Conservation (phyloP, 495 filamentous ascomycete species). For the Parathielavia hyrcaniae region DNA sequence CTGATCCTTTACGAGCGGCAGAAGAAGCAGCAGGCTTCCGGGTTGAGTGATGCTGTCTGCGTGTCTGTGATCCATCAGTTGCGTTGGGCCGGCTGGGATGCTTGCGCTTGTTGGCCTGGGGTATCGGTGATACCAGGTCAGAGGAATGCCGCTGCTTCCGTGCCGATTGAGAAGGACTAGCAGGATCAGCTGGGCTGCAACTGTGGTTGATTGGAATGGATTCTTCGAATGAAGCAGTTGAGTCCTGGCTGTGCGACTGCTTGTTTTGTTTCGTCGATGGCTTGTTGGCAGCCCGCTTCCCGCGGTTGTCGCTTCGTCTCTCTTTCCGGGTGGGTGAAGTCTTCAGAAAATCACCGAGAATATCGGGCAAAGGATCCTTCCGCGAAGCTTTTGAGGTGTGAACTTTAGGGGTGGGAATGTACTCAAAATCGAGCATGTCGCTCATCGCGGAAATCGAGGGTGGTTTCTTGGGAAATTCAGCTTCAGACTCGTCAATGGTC, state of each 20-base stretch:
- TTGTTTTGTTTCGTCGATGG: not conserved
- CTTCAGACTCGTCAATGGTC: not conserved
- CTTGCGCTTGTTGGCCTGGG: not conserved
- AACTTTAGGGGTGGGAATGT: not conserved
- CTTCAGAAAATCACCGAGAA: slow-evolving; percentile 6
- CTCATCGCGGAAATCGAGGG: not conserved
- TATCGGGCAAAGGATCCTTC: slow-evolving; percentile 10
- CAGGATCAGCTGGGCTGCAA: not conserved
- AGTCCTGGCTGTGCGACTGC: not conserved
- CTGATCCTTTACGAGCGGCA: not conserved
- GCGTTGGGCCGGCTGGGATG: not conserved
- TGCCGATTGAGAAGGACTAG: not conserved
- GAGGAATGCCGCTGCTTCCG: not conserved
- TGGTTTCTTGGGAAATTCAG: not conserved
- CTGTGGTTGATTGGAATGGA: not conserved
- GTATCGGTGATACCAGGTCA: not conserved
- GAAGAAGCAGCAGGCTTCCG: not conserved
- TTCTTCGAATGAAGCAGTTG: not conserved
- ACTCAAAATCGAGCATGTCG: slow-evolving; percentile 14
- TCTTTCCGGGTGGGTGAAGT: not conserved
- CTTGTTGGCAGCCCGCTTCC: not conserved
- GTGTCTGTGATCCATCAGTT: not conserved
- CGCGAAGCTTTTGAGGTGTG: not conserved
- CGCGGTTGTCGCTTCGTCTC: not conserved
- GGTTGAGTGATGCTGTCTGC: not conserved